A percentile compares a stretch with the other conserved stretches of the same genome.
phyloP scores from a whole-genome alignment of 2,329 filamentous ascomycete genomes.

The Chrysoporthe puriensis region DNA sequence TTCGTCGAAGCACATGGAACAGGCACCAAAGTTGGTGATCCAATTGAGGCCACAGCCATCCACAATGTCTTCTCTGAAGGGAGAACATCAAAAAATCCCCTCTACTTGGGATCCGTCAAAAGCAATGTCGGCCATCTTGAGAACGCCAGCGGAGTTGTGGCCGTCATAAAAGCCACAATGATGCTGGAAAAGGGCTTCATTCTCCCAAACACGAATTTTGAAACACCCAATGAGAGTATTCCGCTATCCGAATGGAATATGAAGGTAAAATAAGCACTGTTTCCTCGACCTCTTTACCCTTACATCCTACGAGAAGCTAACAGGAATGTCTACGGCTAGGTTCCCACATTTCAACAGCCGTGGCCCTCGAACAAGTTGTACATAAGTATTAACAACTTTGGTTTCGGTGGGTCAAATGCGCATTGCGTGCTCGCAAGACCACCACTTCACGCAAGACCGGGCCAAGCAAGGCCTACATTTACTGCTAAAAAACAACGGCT shows the following conservation, averaged over 20 bases:
- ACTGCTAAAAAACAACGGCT: neutral
- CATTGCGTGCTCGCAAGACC: slow-evolving; percentile 35
- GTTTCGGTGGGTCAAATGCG: slow-evolving; percentile 38
- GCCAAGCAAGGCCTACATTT: slow-evolving; percentile 10
- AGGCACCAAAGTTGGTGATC: slow-evolving; percentile 46
- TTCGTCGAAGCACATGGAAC: slow-evolving; percentile 42
- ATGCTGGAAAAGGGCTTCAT: slow-evolving; percentile 37
- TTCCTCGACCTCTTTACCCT: neutral
- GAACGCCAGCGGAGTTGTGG: slow-evolving; percentile 35
- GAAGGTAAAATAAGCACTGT: neutral
- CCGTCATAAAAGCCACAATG: slow-evolving; percentile 39
- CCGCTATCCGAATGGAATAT: slow-evolving; percentile 20
- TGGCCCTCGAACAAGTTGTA: slow-evolving; percentile 23
- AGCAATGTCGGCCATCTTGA: slow-evolving; percentile 41
- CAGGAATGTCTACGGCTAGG: neutral
- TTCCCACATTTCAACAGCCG: slow-evolving; percentile 13
- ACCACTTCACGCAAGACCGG: neutral
- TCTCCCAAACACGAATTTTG: slow-evolving; percentile 34
- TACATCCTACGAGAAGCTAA: neutral
- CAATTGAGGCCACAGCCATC: slow-evolving; percentile 41
- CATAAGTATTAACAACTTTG: slow-evolving; percentile 37
- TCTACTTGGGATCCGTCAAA: slow-evolving; percentile 35
- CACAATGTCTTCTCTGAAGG: slow-evolving; percentile 29
- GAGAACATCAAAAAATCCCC: slow-evolving; percentile 11
- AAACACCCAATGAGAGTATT: slow-evolving; percentile 31